phyloP scores from a whole-genome alignment of 306 rosid genomes.

The Citrullus amarus region DNA sequence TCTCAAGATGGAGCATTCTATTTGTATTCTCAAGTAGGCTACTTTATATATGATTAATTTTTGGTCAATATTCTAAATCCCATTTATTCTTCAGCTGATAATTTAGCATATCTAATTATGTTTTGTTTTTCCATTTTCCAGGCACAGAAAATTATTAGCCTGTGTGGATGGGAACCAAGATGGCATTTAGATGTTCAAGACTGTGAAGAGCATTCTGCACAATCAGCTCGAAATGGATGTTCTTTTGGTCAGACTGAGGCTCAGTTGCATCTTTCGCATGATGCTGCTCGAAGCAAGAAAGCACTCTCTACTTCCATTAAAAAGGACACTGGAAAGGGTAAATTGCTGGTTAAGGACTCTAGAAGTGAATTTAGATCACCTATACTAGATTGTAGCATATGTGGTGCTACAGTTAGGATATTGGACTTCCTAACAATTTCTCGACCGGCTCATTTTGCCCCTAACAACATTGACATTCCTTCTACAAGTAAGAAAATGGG shows the following conservation, averaged over 20 bases:
- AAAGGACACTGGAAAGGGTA: conserved; percentile 65
- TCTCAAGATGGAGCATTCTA: conserved; percentile 62
- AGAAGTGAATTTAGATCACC: conserved; percentile 64
- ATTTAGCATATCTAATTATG: conserved; percentile 11
- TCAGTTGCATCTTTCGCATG: conserved; percentile 55
- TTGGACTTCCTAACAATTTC: conserved; percentile 69
- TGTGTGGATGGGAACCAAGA: conserved; percentile 99
- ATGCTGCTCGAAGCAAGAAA: conserved; percentile 56
- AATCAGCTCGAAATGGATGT: conserved; percentile 92
- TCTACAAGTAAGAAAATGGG: conserved; percentile 86
- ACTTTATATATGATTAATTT: not conserved
- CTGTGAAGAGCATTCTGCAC: conserved; percentile 97
- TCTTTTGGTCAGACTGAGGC: conserved; percentile 63
- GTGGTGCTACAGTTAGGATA: conserved; percentile 87
- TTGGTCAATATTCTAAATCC: not conserved
- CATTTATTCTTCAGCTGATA: not conserved
- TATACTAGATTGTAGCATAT: conserved; percentile 83
- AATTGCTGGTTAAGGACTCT: conserved; percentile 50
- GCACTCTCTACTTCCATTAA: conserved; percentile 63
- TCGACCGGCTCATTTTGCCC: conserved; percentile 65
- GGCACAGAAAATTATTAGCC: conserved; percentile 95
- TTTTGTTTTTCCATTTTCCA: conserved; percentile 21
- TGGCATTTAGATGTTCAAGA: conserved; percentile 91
- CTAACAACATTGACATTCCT: conserved; percentile 66
- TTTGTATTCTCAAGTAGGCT: conserved; percentile 68